phyloP scores from a whole-genome alignment of 1,139 yeast genomes.

The Candida smagusa region DNA sequence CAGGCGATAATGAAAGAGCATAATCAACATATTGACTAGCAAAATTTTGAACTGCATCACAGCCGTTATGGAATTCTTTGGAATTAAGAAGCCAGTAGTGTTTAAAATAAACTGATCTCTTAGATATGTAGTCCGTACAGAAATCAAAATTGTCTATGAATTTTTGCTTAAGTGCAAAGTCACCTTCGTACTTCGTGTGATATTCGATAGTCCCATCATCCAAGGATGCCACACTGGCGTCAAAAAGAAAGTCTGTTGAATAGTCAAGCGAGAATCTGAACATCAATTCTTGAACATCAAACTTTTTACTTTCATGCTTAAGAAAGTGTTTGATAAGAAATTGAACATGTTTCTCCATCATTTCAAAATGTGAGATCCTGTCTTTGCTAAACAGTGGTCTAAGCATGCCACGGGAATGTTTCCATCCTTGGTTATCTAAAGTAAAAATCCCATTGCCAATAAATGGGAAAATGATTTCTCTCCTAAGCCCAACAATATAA shows the following conservation, averaged over 20 bases:
- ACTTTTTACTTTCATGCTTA: conserved; percentile 16
- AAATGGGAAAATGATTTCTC: conserved; percentile 37
- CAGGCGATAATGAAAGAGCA: conserved; percentile 24
- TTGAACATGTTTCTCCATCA: conserved; percentile 49
- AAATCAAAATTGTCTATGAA: conserved; percentile 31
- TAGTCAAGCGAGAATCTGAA: conserved; percentile 39
- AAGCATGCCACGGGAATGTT: conserved; percentile 54
- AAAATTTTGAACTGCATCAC: conserved; percentile 21
- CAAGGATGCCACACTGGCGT: conserved; percentile 29
- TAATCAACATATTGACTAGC: conserved; percentile 30
- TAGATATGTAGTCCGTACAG: conserved; percentile 27
- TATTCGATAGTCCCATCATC: conserved; percentile 19
- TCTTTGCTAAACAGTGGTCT: conserved; percentile 59
- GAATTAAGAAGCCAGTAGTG: conserved; percentile 27
- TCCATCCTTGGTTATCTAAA: conserved; percentile 54
- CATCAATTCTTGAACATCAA: conserved; percentile 39
- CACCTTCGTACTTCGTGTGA: conserved; percentile 11
- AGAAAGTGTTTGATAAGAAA: conserved; percentile 32
- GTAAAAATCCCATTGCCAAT: conserved; percentile 60
- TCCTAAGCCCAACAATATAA: conserved; percentile 50
- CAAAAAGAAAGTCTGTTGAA: conserved; percentile 42
- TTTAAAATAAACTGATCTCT: conserved; percentile 27
- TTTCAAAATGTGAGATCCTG: conserved; percentile 48
- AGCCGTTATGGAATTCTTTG: conserved; percentile 25
- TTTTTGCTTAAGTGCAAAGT: conserved; percentile 17